Evolutionary conservation across 768 basidiomycete species (phyloP).

Genomic region (Rhizopogon rudus): DNA sequence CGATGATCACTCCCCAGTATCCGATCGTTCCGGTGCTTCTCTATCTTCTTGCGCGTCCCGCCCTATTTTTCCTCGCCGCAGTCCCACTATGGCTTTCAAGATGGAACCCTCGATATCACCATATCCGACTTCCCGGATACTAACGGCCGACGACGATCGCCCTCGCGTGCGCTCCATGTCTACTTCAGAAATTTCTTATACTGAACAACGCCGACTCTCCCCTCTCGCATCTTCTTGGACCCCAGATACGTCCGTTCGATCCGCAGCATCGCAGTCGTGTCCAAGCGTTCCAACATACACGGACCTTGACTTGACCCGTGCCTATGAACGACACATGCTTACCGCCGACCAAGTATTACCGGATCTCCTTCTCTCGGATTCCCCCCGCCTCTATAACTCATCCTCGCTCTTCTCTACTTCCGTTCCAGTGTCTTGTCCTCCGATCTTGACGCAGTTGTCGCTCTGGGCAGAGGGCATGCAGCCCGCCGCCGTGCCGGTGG

Average conservation of each 20-base stretch:
- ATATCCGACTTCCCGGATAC: conserved; percentile 13
- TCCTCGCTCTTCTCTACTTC: conserved; percentile 21
- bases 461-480: conserved; percentile 68
- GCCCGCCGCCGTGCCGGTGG: conserved; percentile 56
- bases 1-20: conserved; percentile 27
- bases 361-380: conserved; percentile 22
- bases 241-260: conserved; percentile 14
- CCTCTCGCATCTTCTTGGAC: conserved; percentile 26
- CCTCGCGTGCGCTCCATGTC: conserved; percentile 28
- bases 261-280: conserved; percentile 20
- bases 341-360: conserved; percentile 18
- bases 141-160: conserved; percentile 21
- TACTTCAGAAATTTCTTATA: conserved; percentile 20
- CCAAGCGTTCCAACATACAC: conserved; percentile 17
- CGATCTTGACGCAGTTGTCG: conserved; percentile 38
- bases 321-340: not conserved
- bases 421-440: conserved; percentile 28
- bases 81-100: conserved; percentile 15
- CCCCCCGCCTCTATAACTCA: conserved; percentile 21
- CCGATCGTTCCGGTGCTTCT: conserved; percentile 27
- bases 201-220: conserved; percentile 29
- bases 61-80: conserved; percentile 18
- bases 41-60: conserved; percentile 22
- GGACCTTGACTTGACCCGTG: conserved; percentile 6
- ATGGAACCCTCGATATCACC: conserved; percentile 23